These are phyloP conservation scores for Cytauxzoon felis DNA, from an alignment of 169 alveolate genomes.

Conservation along the genomic window DNA sequence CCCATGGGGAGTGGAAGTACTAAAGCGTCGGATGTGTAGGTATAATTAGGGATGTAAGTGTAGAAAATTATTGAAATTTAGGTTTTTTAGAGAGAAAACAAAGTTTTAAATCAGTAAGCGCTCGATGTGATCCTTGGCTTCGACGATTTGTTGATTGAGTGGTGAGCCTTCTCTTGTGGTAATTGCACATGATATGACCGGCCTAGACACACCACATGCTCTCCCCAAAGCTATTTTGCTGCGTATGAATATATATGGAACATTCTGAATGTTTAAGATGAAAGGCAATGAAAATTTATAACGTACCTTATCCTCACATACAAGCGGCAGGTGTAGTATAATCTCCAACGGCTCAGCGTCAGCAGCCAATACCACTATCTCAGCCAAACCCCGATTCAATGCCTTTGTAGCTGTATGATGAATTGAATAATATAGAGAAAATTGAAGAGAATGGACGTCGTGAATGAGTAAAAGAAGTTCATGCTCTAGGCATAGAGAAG, in stretches of 20 bases:
- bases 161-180: constrained; percentile 92
- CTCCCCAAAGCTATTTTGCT: constrained; percentile 96
- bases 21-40: too few species aligned
- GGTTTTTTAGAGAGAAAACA: too few species aligned
- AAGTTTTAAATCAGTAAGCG: constrained; percentile 91
- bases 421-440: constrained; percentile 12
- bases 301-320: constrained; percentile 95
- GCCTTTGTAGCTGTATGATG: constrained; percentile 92
- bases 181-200: constrained; percentile 96
- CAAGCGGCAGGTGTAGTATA: constrained; percentile 94
- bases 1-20: too few species aligned
- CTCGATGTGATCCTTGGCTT: constrained; percentile 94
- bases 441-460: background rate
- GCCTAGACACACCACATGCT: constrained; percentile 98
- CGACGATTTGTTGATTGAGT: constrained; percentile 91
- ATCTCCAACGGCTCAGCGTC: constrained; percentile 99
- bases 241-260: constrained; percentile 96
- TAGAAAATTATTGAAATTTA: too few species aligned
- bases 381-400: constrained; percentile 96
- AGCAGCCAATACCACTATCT: constrained; percentile 96
- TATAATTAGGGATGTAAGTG: too few species aligned
- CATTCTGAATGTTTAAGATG: constrained; percentile 76
- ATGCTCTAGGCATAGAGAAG: too few species aligned
- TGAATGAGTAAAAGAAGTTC: background rate
- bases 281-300: background rate